phyloP scores from a whole-genome alignment of 306 rosid genomes.

The Cajanus cajan region DNA sequence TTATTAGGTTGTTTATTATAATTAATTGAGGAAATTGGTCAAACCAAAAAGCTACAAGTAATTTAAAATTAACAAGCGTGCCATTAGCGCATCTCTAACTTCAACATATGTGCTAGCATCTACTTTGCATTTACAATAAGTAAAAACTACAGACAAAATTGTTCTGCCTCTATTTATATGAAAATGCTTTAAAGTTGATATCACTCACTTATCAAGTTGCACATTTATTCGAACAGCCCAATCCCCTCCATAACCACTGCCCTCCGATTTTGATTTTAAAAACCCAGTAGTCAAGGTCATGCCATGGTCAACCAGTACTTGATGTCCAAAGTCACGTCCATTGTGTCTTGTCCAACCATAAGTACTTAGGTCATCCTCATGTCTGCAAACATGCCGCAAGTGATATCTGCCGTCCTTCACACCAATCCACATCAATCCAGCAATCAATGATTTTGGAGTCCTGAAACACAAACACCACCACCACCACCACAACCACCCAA shows the following conservation, averaged over 20 bases:
- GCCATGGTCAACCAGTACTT: constrained; percentile 72
- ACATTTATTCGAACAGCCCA: constrained; percentile 80
- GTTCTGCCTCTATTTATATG: background rate
- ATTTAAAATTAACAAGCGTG: background rate
- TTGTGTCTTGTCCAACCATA: constrained; percentile 87
- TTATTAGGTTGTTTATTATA: background rate
- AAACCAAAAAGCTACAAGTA: background rate
- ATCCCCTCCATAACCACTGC: constrained; percentile 93
- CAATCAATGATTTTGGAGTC: constrained; percentile 86
- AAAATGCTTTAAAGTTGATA: constrained; percentile 10
- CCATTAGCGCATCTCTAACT: background rate
- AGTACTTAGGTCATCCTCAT: constrained; percentile 73
- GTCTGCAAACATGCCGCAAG: constrained; percentile 63
- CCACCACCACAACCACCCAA: background rate
- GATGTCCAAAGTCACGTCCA: constrained; percentile 87
- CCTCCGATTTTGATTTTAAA: constrained; percentile 74
- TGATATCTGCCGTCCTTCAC: constrained; percentile 62
- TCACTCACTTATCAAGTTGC: constrained; percentile 54
- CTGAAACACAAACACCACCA: constrained; percentile 39
- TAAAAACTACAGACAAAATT: constrained; percentile 14
- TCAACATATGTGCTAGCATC: background rate
- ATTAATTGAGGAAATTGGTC: background rate
- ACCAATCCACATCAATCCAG: constrained; percentile 96
- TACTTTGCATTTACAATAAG: background rate
- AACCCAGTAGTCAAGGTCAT: constrained; percentile 70